Base-by-base conservation (phyloP, 257 asterid genomes). In the Capsicum chinense region DNA sequence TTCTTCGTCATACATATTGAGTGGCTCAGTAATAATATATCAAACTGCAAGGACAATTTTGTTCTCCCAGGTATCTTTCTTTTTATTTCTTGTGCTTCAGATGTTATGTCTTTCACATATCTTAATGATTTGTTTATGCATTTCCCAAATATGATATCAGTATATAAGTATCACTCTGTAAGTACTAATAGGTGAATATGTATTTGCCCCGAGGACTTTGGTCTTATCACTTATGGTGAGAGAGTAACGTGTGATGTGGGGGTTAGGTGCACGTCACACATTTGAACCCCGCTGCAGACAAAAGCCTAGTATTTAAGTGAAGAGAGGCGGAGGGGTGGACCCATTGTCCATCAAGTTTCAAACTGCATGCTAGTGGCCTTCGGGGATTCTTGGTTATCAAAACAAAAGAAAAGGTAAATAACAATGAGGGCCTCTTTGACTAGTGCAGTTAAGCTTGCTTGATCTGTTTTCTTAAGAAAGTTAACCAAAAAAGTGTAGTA, bases 11-110 rank as follows among this genome's bases (percentile, higher is more conserved):
- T 33, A 50, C 44, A 3, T 21, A 13, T 21, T 52, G 81, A 52
- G 26, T 76, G 63, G 48, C 81, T 52, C 62, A 52, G 64, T 7
- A 14, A 76, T 5, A 13, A 76, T 52, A 2, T 26, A 52, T 52
- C 48, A 33, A 54, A 14, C 81, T 3, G 26, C 63, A 26, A 76
- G 81, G 81, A 76, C 47, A 21, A 33, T 52, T 54, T 54, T 76
- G 59, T 21, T 52, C 48, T 52, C 64, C 26, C 63, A 50, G 81
- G 81, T 76, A 52, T 54, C 21, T 52, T 52, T 52, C 81, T 76
- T 52, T 33, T 14, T 76, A 52, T 52, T 52, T 76, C 81, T 76
- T 76, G 63, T 35, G 42, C 63, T 76, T 13, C 48, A 52, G 48
- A 76, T 76, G 17, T 50, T 74, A 52, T 52, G n/a, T 47, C 81